These are phyloP conservation scores for Neurospora sp. DNA, from an alignment of 495 filamentous ascomycete genomes.

Conservation along the genomic window DNA sequence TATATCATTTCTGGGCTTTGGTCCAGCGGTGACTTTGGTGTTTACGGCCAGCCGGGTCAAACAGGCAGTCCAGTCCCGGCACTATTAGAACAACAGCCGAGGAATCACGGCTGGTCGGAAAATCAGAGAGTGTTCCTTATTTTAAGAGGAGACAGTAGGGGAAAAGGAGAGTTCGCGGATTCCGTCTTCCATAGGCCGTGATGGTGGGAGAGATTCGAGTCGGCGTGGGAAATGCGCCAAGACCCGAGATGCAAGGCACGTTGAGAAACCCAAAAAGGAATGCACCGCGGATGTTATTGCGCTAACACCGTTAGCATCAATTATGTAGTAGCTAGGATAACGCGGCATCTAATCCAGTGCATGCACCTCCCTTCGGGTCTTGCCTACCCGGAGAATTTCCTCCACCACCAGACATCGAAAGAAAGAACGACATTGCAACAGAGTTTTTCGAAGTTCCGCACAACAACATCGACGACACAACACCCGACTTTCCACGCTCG, in stretches of 20 bases:
- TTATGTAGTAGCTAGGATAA: neutral
- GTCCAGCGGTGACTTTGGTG: neutral
- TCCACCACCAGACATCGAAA: neutral
- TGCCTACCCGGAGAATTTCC: neutral
- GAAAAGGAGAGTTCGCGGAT: too few relatives aligned
- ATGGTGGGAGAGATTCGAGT: neutral
- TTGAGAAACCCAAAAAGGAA: neutral
- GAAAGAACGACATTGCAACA: neutral
- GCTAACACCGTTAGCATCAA: neutral
- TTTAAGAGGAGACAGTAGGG: too few relatives aligned
- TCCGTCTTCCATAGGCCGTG: too few relatives aligned
- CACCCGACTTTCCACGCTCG: too few relatives aligned
- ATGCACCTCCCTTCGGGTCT: neutral
- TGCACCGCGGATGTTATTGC: neutral
- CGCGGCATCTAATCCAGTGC: neutral
- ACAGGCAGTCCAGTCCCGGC: neutral
- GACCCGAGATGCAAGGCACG: neutral
- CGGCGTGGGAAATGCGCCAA: neutral
- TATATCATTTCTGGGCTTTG: neutral
- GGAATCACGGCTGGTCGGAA: neutral
- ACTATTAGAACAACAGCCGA: neutral
- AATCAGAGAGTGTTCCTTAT: too few relatives aligned
- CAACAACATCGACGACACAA: too few relatives aligned
- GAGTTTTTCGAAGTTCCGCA: neutral
- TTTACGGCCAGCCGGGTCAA: neutral